Percentiles rank a stretch among this genome's conserved stretches.
Conservation (phyloP, 495 filamentous ascomycete genomes). For the Neurospora sp. region DNA sequence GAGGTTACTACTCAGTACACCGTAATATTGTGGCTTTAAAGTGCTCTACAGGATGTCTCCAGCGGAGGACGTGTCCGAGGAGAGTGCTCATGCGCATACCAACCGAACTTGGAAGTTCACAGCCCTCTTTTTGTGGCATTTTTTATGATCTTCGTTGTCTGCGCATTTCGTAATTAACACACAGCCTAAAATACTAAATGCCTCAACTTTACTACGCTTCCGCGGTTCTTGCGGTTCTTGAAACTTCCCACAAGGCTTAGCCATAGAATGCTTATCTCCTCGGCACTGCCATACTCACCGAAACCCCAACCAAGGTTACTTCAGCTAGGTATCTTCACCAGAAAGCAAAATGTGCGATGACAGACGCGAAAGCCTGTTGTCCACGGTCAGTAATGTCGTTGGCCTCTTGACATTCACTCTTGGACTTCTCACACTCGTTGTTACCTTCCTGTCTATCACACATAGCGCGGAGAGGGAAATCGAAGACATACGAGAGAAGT, state of each 20-base stretch:
- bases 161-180: neutral
- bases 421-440: neutral
- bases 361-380: neutral
- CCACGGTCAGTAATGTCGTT: neutral
- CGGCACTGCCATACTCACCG: fast-evolving
- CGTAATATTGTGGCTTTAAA: neutral
- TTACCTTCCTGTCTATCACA: neutral
- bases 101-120: neutral
- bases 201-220: too few relatives aligned
- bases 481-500: neutral
- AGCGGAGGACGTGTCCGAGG: neutral
- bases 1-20: neutral
- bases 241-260: neutral
- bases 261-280: neutral
- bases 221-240: neutral
- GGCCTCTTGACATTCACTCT: neutral
- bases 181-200: neutral
- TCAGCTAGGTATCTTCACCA: neutral
- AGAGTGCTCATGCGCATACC: neutral
- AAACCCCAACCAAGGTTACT: neutral
- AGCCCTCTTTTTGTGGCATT: neutral
- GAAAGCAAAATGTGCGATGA: neutral
- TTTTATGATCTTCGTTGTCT: neutral
- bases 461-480: neutral
- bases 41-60: neutral